phyloP scores from a whole-genome alignment of 805 yeast species.

The Starmerella powellii region DNA sequence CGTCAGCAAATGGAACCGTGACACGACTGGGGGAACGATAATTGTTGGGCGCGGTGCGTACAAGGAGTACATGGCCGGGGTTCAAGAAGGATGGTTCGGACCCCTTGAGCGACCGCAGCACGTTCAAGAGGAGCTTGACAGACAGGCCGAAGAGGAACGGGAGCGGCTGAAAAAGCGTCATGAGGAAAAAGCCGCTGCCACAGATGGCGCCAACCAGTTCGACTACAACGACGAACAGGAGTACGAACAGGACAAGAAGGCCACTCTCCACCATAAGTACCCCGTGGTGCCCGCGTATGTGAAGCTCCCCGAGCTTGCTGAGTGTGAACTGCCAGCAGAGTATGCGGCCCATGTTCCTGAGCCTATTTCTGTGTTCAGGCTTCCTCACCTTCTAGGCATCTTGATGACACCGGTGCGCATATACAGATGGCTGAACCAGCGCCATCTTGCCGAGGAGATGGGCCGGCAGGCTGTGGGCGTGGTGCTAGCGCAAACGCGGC shows the following conservation, averaged over 20 bases:
- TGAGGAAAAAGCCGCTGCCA: slow-evolving; percentile 17
- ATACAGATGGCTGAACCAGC: slow-evolving; percentile 62
- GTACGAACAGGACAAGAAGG: slow-evolving; percentile 15
- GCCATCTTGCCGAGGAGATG: slow-evolving; percentile 56
- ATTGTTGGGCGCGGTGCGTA: slow-evolving; percentile 93
- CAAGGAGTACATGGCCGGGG: slow-evolving; percentile 79
- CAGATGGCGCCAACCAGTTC: slow-evolving; percentile 14
- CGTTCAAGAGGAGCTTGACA: slow-evolving; percentile 20
- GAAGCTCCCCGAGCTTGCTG: slow-evolving; percentile 40
- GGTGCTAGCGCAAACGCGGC: slow-evolving; percentile 42
- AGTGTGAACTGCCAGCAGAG: slow-evolving; percentile 45
- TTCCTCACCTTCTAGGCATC: slow-evolving; percentile 72
- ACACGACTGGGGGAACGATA: slow-evolving; percentile 65
- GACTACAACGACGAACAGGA: slow-evolving; percentile 16
- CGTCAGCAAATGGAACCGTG: slow-evolving; percentile 29
- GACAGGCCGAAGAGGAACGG: slow-evolving; percentile 12
- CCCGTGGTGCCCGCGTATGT: slow-evolving; percentile 19
- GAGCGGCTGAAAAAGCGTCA: slow-evolving; percentile 12
- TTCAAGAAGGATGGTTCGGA: slow-evolving; percentile 91
- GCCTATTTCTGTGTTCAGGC: slow-evolving; percentile 64
- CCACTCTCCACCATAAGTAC: slow-evolving; percentile 13
- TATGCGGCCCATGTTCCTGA: slow-evolving; percentile 35
- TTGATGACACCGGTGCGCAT: slow-evolving; percentile 61
- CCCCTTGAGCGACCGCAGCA: slow-evolving; percentile 52
- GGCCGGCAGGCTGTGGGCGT: slow-evolving; percentile 45